Evolutionary conservation across 2,329 filamentous ascomycete species (phyloP).

Genomic region (Monilinia vaccinii-corymbosi): DNA sequence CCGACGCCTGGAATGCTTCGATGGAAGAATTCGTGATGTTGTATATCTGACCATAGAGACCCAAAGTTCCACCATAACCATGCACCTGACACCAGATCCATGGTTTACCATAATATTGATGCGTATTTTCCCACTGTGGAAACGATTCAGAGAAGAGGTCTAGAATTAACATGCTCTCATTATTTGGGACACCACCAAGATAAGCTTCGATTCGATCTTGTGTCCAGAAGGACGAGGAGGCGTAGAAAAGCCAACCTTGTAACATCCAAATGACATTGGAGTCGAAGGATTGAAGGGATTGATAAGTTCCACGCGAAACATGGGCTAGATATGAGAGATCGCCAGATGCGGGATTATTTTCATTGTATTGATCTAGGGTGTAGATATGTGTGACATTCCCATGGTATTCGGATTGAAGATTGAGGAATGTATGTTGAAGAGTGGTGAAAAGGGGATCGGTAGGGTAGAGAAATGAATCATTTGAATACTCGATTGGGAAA

Average conservation of each 20-base stretch:
- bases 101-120: conserved; percentile 41
- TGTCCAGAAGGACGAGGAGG: conserved; percentile 36
- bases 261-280: conserved; percentile 42
- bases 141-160: conserved; percentile 41
- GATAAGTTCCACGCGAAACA: conserved; percentile 36
- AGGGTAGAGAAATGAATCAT: conserved; percentile 40
- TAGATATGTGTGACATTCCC: conserved; percentile 41
- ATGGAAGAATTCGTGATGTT: conserved; percentile 40
- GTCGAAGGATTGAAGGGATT: conserved; percentile 39
- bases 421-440: conserved; percentile 38
- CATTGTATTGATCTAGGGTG: conserved; percentile 45
- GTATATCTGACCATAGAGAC: conserved; percentile 40
- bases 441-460: conserved; percentile 35
- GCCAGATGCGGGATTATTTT: conserved; percentile 39
- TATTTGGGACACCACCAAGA: conserved; percentile 35
- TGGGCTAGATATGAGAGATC: conserved; percentile 36
- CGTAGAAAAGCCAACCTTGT: conserved; percentile 43
- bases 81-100: conserved; percentile 48
- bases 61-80: conserved; percentile 41
- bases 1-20: conserved; percentile 34
- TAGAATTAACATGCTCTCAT: conserved; percentile 40
- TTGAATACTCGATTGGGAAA: conserved; percentile 35
- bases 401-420: conserved; percentile 37
- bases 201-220: conserved; percentile 39
- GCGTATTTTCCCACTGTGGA: conserved; percentile 42